These are phyloP conservation scores for Eremochloa ophiuroides DNA, from an alignment of 176 grass and related monocot genomes.

Conservation along the genomic window DNA sequence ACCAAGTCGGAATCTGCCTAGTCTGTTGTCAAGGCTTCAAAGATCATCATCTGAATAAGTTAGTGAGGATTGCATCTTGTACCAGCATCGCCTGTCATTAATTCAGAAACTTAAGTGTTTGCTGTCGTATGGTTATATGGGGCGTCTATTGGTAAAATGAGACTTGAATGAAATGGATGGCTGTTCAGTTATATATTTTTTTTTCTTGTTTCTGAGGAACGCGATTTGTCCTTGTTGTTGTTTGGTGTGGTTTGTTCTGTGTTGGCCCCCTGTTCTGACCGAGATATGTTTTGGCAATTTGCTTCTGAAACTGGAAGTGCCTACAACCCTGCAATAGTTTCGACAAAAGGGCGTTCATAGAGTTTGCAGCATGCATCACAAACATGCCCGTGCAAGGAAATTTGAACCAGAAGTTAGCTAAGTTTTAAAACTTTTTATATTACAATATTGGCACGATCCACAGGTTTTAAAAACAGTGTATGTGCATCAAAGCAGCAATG, in stretches of 20 bases:
- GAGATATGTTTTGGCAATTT: not conserved
- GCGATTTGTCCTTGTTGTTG: not conserved
- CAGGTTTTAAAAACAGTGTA: not conserved
- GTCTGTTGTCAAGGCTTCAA: slow-evolving; percentile 2
- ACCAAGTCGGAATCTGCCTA: slow-evolving; percentile 66
- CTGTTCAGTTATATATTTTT: slow-evolving; percentile 19
- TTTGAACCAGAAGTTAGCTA: not conserved
- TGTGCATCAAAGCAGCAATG: not conserved
- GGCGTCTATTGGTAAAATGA: slow-evolving; percentile 7
- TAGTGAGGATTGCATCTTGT: slow-evolving; percentile 8
- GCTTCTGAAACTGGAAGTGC: not conserved
- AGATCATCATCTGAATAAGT: slow-evolving; percentile 35
- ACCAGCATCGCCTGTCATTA: not conserved
- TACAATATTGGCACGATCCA: not conserved
- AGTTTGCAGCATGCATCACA: not conserved
- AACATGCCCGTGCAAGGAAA: not conserved
- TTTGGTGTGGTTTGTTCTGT: not conserved
- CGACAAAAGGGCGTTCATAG: not conserved
- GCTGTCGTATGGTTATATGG: slow-evolving; percentile 13
- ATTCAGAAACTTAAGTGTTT: slow-evolving; percentile 2
- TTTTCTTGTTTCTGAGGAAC: not conserved
- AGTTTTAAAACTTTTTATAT: not conserved
- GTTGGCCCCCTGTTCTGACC: not conserved
- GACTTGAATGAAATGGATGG: slow-evolving; percentile 6
- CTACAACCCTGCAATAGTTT: not conserved